Conservation (phyloP, 306 rosid genomes). For the Trifolium dubium region DNA sequence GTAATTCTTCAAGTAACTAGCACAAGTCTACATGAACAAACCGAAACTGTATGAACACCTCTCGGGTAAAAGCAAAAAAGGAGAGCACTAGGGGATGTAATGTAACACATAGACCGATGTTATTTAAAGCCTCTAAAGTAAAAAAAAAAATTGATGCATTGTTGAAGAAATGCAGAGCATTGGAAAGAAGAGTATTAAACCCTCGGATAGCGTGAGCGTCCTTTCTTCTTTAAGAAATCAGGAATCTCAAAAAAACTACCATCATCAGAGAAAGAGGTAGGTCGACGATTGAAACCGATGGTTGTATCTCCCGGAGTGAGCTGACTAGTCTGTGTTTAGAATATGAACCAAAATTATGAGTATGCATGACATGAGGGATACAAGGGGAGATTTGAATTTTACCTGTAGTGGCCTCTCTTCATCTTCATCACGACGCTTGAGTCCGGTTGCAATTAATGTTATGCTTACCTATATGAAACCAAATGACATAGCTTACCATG, state of each 20-base stretch:
- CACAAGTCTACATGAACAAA: slow-evolving; percentile 34
- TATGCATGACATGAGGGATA: neutral
- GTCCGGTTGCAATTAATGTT: slow-evolving; percentile 95
- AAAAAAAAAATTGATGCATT: slow-evolving; percentile 41
- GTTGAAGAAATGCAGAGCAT: slow-evolving; percentile 37
- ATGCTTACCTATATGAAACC: slow-evolving; percentile 80
- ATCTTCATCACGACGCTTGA: slow-evolving; percentile 96
- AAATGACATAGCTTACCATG: slow-evolving; percentile 27
- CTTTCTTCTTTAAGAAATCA: slow-evolving; percentile 93
- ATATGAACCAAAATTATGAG: slow-evolving; percentile 32
- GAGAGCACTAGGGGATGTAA: too few relatives aligned
- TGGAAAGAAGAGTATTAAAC: slow-evolving; percentile 47
- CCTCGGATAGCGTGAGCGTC: slow-evolving; percentile 91
- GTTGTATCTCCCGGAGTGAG: slow-evolving; percentile 63
- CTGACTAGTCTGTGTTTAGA: slow-evolving; percentile 64
- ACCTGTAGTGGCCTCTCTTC: slow-evolving; percentile 82
- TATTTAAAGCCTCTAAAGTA: slow-evolving; percentile 43
- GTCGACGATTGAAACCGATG: slow-evolving; percentile 59
- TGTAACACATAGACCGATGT: neutral
- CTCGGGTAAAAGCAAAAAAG: slow-evolving; percentile 2
- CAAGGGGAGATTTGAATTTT: slow-evolving; percentile 3
- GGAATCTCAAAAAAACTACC: slow-evolving; percentile 77
- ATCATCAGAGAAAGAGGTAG: slow-evolving; percentile 71
- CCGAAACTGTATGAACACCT: neutral
- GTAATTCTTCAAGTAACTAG: slow-evolving; percentile 23